These are phyloP conservation scores for Stephania japonica DNA, from an alignment of 164 flowering plant species.

Conservation along the genomic window DNA sequence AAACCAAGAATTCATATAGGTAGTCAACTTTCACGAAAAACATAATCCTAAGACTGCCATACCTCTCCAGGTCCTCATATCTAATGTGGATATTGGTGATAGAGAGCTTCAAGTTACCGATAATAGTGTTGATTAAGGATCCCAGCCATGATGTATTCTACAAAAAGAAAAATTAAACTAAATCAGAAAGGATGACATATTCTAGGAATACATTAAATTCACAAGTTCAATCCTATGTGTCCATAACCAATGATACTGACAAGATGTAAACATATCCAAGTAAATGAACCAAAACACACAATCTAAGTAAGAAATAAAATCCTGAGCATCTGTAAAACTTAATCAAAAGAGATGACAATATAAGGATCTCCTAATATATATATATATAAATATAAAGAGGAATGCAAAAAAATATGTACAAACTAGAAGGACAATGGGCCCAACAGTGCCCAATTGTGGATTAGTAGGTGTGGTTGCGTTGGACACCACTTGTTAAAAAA, in stretches of 20 bases:
- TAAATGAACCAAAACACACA: neutral
- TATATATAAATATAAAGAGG: neutral
- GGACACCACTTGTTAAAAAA: too few relatives aligned
- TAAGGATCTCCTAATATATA: neutral
- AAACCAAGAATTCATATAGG: conserved; percentile 15
- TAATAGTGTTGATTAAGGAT: conserved; percentile 79
- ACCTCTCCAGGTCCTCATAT: conserved; percentile 99
- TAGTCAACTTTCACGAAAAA: neutral
- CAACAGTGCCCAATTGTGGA: too few relatives aligned
- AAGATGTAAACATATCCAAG: neutral
- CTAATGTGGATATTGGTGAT: conserved; percentile 94
- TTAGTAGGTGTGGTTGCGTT: too few relatives aligned
- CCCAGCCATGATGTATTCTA: conserved; percentile 98
- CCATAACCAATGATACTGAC: too few relatives aligned
- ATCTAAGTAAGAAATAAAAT: neutral
- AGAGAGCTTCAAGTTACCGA: conserved; percentile 94
- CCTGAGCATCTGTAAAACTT: neutral
- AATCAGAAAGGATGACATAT: conserved; percentile 5
- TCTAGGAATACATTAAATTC: neutral
- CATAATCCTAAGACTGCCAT: conserved; percentile 2
- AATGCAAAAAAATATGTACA: neutral
- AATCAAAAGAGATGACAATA: neutral
- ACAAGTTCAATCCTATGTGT: too few relatives aligned
- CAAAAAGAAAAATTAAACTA: conserved; percentile 8
- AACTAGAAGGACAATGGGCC: too few relatives aligned